Percentiles rank a stretch among this genome's conserved stretches.
These are phyloP conservation scores for Tulasnella sp. DNA, from an alignment of 768 basidiomycete species.

Conservation along the genomic window DNA sequence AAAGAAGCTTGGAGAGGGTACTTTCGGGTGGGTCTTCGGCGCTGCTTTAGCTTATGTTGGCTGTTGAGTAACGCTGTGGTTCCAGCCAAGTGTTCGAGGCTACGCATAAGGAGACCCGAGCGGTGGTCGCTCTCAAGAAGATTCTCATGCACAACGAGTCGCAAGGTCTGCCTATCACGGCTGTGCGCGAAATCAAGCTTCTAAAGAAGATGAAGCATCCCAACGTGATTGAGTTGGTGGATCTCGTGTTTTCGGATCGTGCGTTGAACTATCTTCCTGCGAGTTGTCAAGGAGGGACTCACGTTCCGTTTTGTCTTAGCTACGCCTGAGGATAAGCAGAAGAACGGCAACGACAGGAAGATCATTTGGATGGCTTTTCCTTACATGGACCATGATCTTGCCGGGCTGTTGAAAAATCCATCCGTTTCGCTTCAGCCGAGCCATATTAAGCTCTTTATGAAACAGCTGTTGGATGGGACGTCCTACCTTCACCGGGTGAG, in stretches of 20 bases:
- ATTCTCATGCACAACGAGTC: constrained; percentile 95
- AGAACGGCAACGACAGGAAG: constrained; percentile 9
- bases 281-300: too few relatives aligned
- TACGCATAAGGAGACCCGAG: constrained; percentile 45
- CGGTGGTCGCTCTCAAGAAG: constrained; percentile 76
- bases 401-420: constrained; percentile 86
- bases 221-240: constrained; percentile 75
- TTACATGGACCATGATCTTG: constrained; percentile 99
- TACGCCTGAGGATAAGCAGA: neutral
- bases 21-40: constrained; percentile 66
- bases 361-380: constrained; percentile 93
- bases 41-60: neutral
- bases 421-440: constrained; percentile 70
- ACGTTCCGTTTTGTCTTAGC: neutral
- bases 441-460: constrained; percentile 92
- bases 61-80: constrained; percentile 13
- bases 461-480: constrained; percentile 90
- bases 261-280: neutral
- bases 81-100: constrained; percentile 86
- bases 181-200: constrained; percentile 93
- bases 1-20: constrained; percentile 90
- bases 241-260: constrained; percentile 67
- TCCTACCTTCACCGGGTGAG: constrained; percentile 90
- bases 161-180: constrained; percentile 95
- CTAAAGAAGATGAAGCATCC: constrained; percentile 80